Conservation (phyloP, 768 basidiomycete genomes). For the Suillus cothurnatus region DNA sequence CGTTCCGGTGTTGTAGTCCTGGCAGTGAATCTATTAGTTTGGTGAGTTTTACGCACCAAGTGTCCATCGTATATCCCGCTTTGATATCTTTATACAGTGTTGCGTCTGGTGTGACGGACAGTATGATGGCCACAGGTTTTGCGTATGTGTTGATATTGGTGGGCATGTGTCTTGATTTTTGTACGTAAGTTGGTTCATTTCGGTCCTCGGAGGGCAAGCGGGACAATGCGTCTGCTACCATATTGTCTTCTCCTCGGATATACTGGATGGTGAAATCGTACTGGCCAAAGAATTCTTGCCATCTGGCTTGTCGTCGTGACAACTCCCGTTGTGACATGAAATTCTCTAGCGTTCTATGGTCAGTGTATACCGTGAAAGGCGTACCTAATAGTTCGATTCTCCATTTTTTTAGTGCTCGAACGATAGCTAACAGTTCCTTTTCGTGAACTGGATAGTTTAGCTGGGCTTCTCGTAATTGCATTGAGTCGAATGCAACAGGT, state of each 20-base stretch:
- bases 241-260: no score
- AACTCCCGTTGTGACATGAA: no score
- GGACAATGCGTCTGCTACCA: neutral
- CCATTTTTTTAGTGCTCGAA: no score
- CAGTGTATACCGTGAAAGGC: no score
- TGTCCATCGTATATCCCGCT: conserved; percentile 10
- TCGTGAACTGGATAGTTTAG: no score
- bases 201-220: neutral
- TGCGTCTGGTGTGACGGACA: neutral
- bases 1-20: conserved; percentile 22
- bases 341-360: no score
- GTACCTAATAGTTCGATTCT: no score
- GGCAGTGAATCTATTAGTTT: neutral
- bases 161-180: neutral
- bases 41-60: neutral
- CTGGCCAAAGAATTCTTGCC: no score
- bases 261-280: neutral
- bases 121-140: rapidly evolving
- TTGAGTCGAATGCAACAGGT: no score
- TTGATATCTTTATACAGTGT: neutral
- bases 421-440: no score
- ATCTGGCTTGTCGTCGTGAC: no score
- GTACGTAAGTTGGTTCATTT: neutral
- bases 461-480: no score
- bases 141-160: rapidly evolving